These are phyloP conservation scores for Dactylellina sp. DNA, from an alignment of 2,329 filamentous ascomycete species.

Conservation along the genomic window DNA sequence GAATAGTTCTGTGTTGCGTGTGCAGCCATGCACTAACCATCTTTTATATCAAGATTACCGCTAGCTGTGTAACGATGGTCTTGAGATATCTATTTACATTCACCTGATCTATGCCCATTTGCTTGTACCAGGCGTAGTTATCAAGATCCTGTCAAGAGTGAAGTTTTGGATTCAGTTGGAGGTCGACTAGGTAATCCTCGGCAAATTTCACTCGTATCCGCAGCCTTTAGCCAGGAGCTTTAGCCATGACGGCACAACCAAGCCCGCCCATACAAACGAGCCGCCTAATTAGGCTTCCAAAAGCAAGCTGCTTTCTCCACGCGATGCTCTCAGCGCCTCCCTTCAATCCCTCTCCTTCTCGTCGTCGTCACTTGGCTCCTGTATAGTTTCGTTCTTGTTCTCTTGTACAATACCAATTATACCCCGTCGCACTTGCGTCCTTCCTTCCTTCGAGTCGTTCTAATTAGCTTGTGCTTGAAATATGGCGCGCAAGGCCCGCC, in stretches of 20 bases:
- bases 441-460: constrained; percentile 15
- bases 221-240: constrained; percentile 29
- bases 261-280: constrained; percentile 32
- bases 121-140: too few relatives aligned
- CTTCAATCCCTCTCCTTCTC: constrained; percentile 25
- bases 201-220: constrained; percentile 9
- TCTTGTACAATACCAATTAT: constrained; percentile 42
- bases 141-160: too few relatives aligned
- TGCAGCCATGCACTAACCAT: too few relatives aligned
- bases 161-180: too few relatives aligned
- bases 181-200: background rate
- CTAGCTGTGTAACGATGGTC: too few relatives aligned
- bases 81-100: too few relatives aligned
- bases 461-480: constrained; percentile 8
- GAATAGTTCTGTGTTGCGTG: too few relatives aligned
- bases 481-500: constrained; percentile 77
- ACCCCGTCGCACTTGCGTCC: constrained; percentile 30
- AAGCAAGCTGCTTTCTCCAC: constrained; percentile 39
- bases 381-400: constrained; percentile 23
- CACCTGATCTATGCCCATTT: too few relatives aligned
- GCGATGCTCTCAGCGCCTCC: constrained; percentile 22
- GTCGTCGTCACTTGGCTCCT: constrained; percentile 18
- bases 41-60: too few relatives aligned
- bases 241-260: constrained; percentile 27
- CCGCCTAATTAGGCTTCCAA: constrained; percentile 9